These are phyloP conservation scores for Calendula officinalis DNA, from an alignment of 129 eudicot species.

Conservation along the genomic window DNA sequence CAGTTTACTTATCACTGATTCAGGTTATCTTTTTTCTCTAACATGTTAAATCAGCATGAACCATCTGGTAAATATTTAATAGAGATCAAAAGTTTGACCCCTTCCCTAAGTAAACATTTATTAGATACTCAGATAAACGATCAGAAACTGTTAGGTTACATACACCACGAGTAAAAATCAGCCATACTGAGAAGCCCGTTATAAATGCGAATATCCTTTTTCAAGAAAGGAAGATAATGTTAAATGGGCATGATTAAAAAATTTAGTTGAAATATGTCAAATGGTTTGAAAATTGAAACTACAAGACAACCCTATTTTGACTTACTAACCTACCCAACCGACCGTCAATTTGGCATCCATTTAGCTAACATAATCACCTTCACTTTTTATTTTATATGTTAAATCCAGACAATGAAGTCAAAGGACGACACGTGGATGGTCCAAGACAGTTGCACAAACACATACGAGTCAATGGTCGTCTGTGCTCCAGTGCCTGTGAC, in stretches of 20 bases:
- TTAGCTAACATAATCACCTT: background rate
- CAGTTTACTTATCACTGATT: constrained; percentile 1
- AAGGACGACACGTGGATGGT: constrained; percentile 80
- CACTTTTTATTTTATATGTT: background rate
- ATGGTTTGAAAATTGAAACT: background rate
- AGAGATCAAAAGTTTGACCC: no score
- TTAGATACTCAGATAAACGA: no score
- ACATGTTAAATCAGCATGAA: background rate
- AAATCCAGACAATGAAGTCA: constrained; percentile 57
- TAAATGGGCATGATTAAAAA: background rate
- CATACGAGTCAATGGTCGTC: constrained; percentile 74
- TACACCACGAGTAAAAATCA: no score
- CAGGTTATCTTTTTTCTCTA: background rate
- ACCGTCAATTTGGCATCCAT: background rate
- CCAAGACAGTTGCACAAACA: constrained; percentile 79
- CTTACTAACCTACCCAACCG: no score
- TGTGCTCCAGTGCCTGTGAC: constrained; percentile 68
- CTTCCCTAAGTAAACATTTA: no score
- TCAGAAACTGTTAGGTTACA: no score
- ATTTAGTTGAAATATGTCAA: background rate
- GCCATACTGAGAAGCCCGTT: no score
- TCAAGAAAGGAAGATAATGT: no score
- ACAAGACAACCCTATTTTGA: no score
- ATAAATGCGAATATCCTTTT: no score
- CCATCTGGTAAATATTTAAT: no score